Percentiles rank a stretch among this genome's conserved stretches.
These are phyloP conservation scores for Gastrolobium bilobum DNA, from an alignment of 306 rosid genomes.

Conservation along the genomic window DNA sequence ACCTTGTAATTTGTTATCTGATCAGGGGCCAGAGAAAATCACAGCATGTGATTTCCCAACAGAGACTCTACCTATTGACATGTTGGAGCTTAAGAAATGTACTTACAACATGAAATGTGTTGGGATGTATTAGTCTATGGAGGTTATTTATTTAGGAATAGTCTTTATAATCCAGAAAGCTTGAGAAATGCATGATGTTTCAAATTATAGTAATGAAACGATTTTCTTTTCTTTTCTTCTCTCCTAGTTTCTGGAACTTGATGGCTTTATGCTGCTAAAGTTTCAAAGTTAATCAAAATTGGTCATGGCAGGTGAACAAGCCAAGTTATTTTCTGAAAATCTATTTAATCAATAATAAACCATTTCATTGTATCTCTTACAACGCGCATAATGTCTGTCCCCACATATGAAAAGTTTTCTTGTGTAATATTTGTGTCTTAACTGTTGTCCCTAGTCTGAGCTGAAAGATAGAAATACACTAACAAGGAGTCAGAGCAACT, in stretches of 20 bases:
- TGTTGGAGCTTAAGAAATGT: slow-evolving; percentile 72
- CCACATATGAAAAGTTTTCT: background rate
- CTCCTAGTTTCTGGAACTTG: slow-evolving; percentile 28
- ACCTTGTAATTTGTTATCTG: slow-evolving; percentile 74
- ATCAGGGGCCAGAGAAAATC: slow-evolving; percentile 63
- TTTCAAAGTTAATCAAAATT: slow-evolving; percentile 21
- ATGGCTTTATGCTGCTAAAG: slow-evolving; percentile 10
- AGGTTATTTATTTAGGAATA: slow-evolving; percentile 33
- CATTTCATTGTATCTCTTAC: background rate
- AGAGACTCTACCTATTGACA: slow-evolving; percentile 68
- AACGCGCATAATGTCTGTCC: slow-evolving; percentile 32
- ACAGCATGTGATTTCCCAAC: slow-evolving; percentile 70
- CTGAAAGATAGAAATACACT: slow-evolving; percentile 33
- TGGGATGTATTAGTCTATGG: slow-evolving; percentile 35
- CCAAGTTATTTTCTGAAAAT: background rate
- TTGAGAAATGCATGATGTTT: slow-evolving; percentile 29
- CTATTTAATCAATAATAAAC: slow-evolving; percentile 16
- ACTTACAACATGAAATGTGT: slow-evolving; percentile 46
- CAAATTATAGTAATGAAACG: slow-evolving; percentile 35
- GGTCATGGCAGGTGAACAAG: slow-evolving; percentile 19
- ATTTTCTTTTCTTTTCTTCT: background rate
- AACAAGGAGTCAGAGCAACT: slow-evolving; percentile 33
- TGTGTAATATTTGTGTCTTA: background rate
- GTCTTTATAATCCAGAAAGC: slow-evolving; percentile 26
- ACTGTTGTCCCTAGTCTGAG: slow-evolving; percentile 30